Evolutionary conservation across 2,329 filamentous ascomycete genomes (phyloP), one percentile per base, ranked within the genome.

Genomic region (Colletotrichum gigasporum): DNA sequence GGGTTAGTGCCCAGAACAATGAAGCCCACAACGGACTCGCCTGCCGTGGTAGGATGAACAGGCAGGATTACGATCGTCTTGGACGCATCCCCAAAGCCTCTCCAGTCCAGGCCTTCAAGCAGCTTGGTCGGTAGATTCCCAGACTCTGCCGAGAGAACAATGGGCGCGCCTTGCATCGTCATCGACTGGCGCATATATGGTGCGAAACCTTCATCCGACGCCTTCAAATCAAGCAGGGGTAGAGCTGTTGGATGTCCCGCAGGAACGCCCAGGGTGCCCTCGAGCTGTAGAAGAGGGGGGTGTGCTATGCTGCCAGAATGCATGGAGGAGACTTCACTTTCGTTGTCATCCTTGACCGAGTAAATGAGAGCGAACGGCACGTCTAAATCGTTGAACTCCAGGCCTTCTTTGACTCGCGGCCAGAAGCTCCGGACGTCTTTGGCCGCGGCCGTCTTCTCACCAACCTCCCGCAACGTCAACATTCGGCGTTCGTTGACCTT

Each of bases 401-500:
- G 82, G 2, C 91, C 91, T 55, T 85, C 81, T 39, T 89, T 82
- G 2, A 94, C 88, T 69, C 91, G 85, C 1, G 82, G 80, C 92
- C 92, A 96, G 72, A 95, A 95, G 10, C 82, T 83, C 71, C 87
- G 88, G 2, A 94, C 84, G 64, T 91, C 90, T 48, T 90, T 84
- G n/a, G 92, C 91, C 14, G 86, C 81, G 2, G 90, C 87, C 4
- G 91, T 94, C 63, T 85, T 87, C 75, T 95, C 91, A 51, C 92
- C 91, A 44, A 95, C 87, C 72, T 94, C 91, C 39, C 91, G 85
- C 35, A 96, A 78, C 0, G 91, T 93, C 24, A 93, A 82, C 92
- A 95, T 94, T 47, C 92, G 85, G 57, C 92, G 82, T 76, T 95
- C 92, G 2, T 90, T 91, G 65, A 96, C 88, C 71, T 92, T 92